These are phyloP conservation scores for Hypoxylon sp. DNA, from an alignment of 2,329 filamentous ascomycete genomes.

Conservation along the genomic window DNA sequence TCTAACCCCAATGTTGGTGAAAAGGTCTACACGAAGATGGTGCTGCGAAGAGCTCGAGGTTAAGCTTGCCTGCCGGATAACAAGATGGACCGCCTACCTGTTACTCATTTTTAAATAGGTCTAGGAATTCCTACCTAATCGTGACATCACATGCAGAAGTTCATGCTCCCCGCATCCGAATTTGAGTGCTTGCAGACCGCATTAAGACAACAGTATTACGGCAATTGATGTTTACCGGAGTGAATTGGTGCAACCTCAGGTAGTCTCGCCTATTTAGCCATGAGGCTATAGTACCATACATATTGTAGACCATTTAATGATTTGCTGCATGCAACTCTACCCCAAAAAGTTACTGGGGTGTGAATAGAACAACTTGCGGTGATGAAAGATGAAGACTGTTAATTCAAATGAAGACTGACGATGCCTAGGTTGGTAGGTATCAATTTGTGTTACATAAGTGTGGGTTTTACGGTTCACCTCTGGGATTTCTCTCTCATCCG, in stretches of 20 bases:
- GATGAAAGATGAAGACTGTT: neutral
- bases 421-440: neutral
- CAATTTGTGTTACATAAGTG: slow-evolving; percentile 1
- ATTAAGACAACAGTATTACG: slow-evolving; percentile 12
- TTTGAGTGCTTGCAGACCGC: slow-evolving; percentile 10
- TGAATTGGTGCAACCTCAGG: slow-evolving; percentile 26
- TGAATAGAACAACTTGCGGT: neutral
- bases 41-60: slow-evolving; percentile 5
- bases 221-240: slow-evolving; percentile 22
- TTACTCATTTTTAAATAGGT: neutral
- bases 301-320: slow-evolving; percentile 5
- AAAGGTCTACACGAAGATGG: neutral
- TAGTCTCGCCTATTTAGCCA: slow-evolving; percentile 33
- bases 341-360: slow-evolving; percentile 1
- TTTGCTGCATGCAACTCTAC: slow-evolving; percentile 1
- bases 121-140: neutral
- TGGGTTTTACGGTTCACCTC: slow-evolving; percentile 2
- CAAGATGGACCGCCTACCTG: neutral
- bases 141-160: slow-evolving; percentile 9
- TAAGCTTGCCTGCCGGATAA: slow-evolving; percentile 14
- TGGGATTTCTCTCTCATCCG: neutral
- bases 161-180: neutral
- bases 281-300: slow-evolving; percentile 21
- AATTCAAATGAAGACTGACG: neutral
- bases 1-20: slow-evolving; percentile 1